Base-by-base conservation (phyloP, 371 early-diverging fungal genomes). In the Mortierella sp. region DNA sequence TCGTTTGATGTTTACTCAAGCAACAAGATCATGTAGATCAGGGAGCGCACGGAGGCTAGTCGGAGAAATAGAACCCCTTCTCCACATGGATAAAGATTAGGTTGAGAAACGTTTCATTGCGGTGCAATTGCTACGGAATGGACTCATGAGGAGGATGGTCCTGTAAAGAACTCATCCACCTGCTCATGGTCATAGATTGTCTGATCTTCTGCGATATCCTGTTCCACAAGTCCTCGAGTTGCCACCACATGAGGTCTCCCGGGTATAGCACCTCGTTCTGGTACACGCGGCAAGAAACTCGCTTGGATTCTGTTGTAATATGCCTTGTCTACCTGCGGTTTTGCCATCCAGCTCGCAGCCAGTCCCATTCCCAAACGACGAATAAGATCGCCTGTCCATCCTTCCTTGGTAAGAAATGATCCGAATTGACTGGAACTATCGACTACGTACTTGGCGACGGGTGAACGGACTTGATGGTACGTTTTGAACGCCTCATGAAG, bases 231-330 rank as follows among this genome's bases (percentile, higher is more conserved):
- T 27, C 56, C 56, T 17, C 31, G 28, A 39, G 17, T 40, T 2
- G 43, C 41, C 25, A 19, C 19, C 12, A 48, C 31, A n/a, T 58
- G 67, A 7, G 52, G 53, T 21, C 24, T 46, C 40, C 54, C 41
- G 2, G 69, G 63, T 21, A 47, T 8, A 3, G 49, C 22, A 0
- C 69, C 69, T 1, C 56, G 46, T n/a, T 63, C 58, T 5, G 47
- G 54, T 7, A 54, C 69, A 14, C 40, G 39, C 12, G 54, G 63
- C 44, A 69, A 13, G 54, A 57, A 69, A 21, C 46, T 58, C 10
- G 57, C 58, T 41, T 69, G 69, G 31, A 52, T 57, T 27, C 63
- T 45, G n/a, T 57, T 37, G 10, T 34, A 25, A 46, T 57, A 21
- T 28, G 55, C 19, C 54, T 34, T 57, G 27, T 63, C 63, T 24